phyloP scores from a whole-genome alignment of 768 basidiomycete genomes.

The Hypholoma sublateritium region DNA sequence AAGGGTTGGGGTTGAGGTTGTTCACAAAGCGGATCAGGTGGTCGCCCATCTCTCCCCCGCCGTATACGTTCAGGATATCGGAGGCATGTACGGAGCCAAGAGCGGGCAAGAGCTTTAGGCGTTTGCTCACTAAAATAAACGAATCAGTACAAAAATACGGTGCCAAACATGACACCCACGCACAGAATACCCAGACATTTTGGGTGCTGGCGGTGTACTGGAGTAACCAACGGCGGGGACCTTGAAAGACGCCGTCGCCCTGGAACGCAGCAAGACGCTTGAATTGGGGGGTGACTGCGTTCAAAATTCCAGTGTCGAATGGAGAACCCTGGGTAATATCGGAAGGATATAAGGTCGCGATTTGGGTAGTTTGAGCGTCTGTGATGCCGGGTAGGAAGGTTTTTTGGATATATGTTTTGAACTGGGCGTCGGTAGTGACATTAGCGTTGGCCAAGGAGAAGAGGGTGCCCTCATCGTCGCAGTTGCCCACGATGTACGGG shows the following conservation, averaged over 20 bases:
- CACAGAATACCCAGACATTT: conserved; percentile 40
- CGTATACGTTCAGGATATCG: conserved; percentile 40
- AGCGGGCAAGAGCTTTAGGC: conserved; percentile 37
- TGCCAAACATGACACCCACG: not conserved
- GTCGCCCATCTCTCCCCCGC: conserved; percentile 38
- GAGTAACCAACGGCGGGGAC: conserved; percentile 44
- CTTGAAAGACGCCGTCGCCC: conserved; percentile 49
- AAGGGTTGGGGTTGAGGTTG: conserved; percentile 21
- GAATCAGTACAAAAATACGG: not conserved
- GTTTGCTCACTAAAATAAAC: conserved; percentile 38
- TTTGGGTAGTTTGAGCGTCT: conserved; percentile 23
- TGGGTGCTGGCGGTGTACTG: conserved; percentile 33
- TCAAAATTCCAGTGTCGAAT: conserved; percentile 44
- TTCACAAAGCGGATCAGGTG: conserved; percentile 44
- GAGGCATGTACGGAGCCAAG: conserved; percentile 38
- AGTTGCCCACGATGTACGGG: conserved; percentile 51
- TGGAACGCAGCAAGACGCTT: conserved; percentile 47
- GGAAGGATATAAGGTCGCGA: conserved; percentile 37
- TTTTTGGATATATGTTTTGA: conserved; percentile 21
- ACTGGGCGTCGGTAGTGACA: conserved; percentile 20
- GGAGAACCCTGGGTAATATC: conserved; percentile 49
- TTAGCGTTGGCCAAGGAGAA: conserved; percentile 16
- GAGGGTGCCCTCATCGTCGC: conserved; percentile 60
- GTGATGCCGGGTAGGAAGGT: conserved; percentile 33
- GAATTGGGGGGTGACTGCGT: conserved; percentile 42